Evolutionary conservation across 2,329 filamentous ascomycete species (phyloP).

Genomic region (Talaromyces albobiverticillius): DNA sequence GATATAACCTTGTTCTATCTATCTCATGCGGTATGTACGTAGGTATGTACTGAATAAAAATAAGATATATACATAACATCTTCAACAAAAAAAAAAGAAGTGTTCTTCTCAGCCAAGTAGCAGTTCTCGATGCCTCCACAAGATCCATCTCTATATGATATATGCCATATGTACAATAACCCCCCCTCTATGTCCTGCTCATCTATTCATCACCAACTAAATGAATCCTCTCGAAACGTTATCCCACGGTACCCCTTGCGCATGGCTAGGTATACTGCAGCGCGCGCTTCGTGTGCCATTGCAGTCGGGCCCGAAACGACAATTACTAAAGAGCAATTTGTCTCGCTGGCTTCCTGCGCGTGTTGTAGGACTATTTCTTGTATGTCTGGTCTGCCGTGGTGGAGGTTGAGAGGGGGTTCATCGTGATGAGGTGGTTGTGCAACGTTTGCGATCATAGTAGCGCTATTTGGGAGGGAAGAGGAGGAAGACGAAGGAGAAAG

Average conservation of each 20-base stretch:
- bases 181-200: too few species aligned
- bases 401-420: constrained; percentile 22
- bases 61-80: too few species aligned
- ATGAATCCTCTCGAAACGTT: constrained; percentile 49
- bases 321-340: constrained; percentile 32
- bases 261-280: constrained; percentile 37
- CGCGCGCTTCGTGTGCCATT: constrained; percentile 47
- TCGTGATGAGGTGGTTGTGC: neutral
- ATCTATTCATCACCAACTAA: constrained; percentile 40
- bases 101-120: too few species aligned
- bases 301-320: constrained; percentile 45
- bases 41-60: too few species aligned
- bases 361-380: constrained; percentile 29
- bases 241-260: constrained; percentile 31
- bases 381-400: constrained; percentile 39
- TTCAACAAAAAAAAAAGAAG: too few species aligned
- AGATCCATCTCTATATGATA: too few species aligned
- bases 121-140: too few species aligned
- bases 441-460: too few species aligned
- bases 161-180: too few species aligned
- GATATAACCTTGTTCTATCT: neutral
- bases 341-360: constrained; percentile 27
- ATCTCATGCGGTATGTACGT: too few species aligned
- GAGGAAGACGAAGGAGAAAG: neutral
- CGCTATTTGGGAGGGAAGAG: neutral